Conservation (phyloP, 768 basidiomycete genomes). For the Kwoniella bestiolae region DNA sequence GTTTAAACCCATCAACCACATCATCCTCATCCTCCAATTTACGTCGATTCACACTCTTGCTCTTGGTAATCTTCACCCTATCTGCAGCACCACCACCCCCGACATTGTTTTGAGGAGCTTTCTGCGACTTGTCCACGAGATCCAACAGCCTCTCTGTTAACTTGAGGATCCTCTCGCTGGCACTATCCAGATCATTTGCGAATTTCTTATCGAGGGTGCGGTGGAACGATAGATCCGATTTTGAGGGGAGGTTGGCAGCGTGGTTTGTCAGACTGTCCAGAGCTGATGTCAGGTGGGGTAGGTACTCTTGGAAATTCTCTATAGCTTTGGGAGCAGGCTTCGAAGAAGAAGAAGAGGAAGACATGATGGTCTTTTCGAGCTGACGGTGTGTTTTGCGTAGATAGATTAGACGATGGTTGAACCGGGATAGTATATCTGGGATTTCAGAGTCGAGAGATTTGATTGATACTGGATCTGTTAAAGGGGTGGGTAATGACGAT, state of each 20-base stretch:
- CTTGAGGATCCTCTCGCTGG: conserved; percentile 69
- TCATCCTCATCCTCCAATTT: conserved; percentile 73
- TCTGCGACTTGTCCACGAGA: conserved; percentile 58
- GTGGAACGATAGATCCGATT: conserved; percentile 83
- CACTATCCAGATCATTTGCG: conserved; percentile 70
- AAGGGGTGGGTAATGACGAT: not conserved
- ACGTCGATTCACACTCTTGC: conserved; percentile 59
- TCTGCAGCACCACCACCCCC: too few relatives aligned
- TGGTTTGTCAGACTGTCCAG: conserved; percentile 52
- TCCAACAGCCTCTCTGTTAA: conserved; percentile 70
- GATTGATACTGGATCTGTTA: not conserved
- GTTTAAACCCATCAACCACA: conserved; percentile 79
- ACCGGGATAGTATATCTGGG: not conserved
- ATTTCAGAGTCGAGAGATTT: not conserved
- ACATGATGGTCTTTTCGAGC: conserved; percentile 1
- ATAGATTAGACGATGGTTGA: not conserved
- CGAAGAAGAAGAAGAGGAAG: conserved; percentile 2
- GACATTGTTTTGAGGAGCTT: not conserved
- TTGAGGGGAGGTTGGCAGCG: conserved; percentile 57
- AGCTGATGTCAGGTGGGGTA: conserved; percentile 47
- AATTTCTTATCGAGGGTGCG: conserved; percentile 78
- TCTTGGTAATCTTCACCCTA: not conserved
- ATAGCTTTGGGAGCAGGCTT: not conserved
- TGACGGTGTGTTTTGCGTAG: conserved; percentile 6
- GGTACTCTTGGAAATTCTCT: conserved; percentile 40